A percentile compares a stretch with the other conserved stretches of the same genome.
Evolutionary conservation across 177 flowering plant species (phyloP).

Genomic region (Vitis hybrid): DNA sequence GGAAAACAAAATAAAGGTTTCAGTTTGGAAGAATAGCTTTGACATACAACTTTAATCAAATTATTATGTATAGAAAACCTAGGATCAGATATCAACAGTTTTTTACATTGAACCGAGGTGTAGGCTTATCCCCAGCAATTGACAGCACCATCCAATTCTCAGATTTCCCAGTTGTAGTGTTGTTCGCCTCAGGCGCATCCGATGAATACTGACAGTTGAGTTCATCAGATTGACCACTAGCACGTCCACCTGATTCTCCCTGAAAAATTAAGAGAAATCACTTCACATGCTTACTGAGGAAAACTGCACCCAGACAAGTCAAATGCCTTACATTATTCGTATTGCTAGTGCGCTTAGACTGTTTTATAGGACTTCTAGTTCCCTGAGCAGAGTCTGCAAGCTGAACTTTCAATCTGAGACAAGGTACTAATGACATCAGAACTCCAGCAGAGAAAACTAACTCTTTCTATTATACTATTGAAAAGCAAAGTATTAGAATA

Average conservation of each 20-base stretch:
- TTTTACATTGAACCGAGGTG: conserved; percentile 79
- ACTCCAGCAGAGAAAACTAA: not conserved
- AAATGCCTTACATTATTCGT: conserved; percentile 44
- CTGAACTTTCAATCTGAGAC: conserved; percentile 80
- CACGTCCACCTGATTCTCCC: conserved; percentile 46
- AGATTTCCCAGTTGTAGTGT: conserved; percentile 50
- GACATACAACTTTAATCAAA: not conserved
- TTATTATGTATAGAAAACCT: not conserved
- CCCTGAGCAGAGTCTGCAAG: conserved; percentile 79
- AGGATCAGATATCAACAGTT: not conserved
- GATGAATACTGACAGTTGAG: conserved; percentile 40
- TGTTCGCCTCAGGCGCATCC: conserved; percentile 39
- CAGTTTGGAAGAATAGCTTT: not conserved
- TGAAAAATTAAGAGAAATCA: conserved; percentile 20
- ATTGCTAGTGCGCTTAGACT: conserved; percentile 45
- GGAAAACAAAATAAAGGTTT: conserved; percentile 3
- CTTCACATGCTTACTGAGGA: not conserved
- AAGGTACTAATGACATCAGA: conserved; percentile 10
- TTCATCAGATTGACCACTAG: conserved; percentile 45
- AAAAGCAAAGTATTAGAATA: too few species aligned
- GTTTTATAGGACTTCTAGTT: conserved; percentile 76
- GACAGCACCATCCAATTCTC: conserved; percentile 92
- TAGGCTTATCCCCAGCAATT: conserved; percentile 80
- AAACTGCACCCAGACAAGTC: not conserved
- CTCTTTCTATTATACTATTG: too few species aligned